Percentiles rank a stretch among this genome's conserved stretches.
These are phyloP conservation scores for Calophaca sinica DNA, from an alignment of 306 rosid genomes.

Conservation along the genomic window DNA sequence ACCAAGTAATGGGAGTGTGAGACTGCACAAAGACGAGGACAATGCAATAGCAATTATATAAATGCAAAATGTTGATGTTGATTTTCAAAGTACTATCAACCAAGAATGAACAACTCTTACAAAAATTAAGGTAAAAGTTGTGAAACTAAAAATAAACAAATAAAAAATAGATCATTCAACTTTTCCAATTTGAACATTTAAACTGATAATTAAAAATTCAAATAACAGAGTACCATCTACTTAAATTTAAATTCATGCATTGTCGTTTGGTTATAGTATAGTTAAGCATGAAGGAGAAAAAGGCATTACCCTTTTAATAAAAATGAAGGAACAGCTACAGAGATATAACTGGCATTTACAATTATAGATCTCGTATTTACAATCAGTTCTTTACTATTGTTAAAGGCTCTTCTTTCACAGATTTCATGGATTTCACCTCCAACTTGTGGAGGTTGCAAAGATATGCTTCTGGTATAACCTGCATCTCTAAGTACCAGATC, in stretches of 20 bases:
- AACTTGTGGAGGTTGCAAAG: constrained; percentile 42
- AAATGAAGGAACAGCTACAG: constrained; percentile 35
- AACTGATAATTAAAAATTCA: no score
- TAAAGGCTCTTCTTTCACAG: constrained; percentile 39
- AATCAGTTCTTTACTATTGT: constrained; percentile 35
- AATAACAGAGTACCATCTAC: no score
- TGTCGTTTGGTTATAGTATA: no score
- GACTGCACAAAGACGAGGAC: constrained; percentile 56
- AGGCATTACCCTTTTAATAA: constrained; percentile 40
- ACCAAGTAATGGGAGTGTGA: constrained; percentile 59
- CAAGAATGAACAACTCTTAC: neutral
- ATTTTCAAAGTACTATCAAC: constrained; percentile 18
- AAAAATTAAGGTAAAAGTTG: constrained; percentile 2
- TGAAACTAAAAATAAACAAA: constrained; percentile 21
- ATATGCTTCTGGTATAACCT: constrained; percentile 39
- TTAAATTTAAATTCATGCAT: no score
- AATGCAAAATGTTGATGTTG: neutral
- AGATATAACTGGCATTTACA: constrained; percentile 32
- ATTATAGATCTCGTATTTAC: constrained; percentile 34
- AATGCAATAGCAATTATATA: constrained; percentile 22
- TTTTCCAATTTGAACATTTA: neutral
- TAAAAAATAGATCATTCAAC: neutral
- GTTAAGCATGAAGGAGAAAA: neutral
- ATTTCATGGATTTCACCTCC: neutral
- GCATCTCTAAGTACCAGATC: constrained; percentile 68